Base-by-base conservation (phyloP, 2,329 filamentous ascomycete genomes). In the Calonectria montana region DNA sequence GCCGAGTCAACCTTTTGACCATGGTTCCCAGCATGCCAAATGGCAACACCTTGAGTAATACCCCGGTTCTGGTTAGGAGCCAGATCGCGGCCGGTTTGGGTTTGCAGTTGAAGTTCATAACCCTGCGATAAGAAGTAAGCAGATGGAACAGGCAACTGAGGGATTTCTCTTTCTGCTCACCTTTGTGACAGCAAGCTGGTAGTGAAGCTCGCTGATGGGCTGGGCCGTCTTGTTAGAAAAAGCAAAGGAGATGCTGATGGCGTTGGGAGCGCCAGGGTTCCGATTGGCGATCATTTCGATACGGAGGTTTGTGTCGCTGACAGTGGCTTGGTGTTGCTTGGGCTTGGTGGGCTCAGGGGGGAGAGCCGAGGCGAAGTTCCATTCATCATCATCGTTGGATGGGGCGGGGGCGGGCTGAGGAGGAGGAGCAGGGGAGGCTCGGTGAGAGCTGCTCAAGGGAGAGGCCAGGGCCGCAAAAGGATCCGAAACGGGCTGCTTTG, bases 171-270 rank as follows among this genome's bases (percentile, higher is more conserved):
- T 59, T 39, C 31, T 23, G 61, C 83, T 75, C 86, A 97, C 96
- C 90, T 96, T 98, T 71, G 96, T 97, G 35, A 98, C 96, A 3
- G 97, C 97, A 45, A 97, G 88, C 82, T 98, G 94, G 80, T 98
- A 97, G 70, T 96, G 95, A 35, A 99, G 86, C 74, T 97, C 94
- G 3, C 90, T 89, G 25, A 99, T 89, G 0, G 91, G 89, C 78
- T 94, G 89, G 2, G 89, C 84, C 1, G 92, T 93, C 72, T 90
- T 93, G 82, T 97, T 99, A 21, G 94, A 95, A 81, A 98, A 97
- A n/a, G 90, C 88, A 74, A 95, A 94, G 4, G 91, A 85, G 57
- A 98, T 90, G 35, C 90, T 88, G 53, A 98, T 91, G 3, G 91
- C 84, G 75, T 91, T 85, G 68, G 85, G 83, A 72, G 88, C 80